phyloP scores from a whole-genome alignment of 768 basidiomycete genomes.

The Amanita phalloides region DNA sequence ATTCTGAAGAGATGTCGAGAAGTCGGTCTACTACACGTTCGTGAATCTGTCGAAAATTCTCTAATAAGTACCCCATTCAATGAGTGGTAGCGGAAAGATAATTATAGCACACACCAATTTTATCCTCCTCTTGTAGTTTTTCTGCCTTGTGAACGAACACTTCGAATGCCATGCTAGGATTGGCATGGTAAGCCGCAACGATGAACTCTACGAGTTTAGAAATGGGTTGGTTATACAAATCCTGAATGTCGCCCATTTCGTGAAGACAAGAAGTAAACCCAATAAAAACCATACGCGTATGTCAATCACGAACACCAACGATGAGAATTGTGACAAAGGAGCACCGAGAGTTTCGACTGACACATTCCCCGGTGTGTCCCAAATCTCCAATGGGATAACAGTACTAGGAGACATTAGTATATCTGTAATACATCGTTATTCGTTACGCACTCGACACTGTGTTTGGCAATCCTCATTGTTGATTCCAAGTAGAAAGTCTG shows the following conservation, averaged over 20 bases:
- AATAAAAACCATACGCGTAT: constrained; percentile 59
- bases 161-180: constrained; percentile 71
- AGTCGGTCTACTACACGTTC: constrained; percentile 79
- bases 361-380: constrained; percentile 88
- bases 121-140: constrained; percentile 83
- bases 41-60: constrained; percentile 87
- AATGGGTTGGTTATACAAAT: constrained; percentile 78
- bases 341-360: constrained; percentile 70
- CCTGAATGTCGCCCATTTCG: constrained; percentile 28
- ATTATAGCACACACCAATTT: constrained; percentile 48
- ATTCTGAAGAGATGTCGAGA: constrained; percentile 63
- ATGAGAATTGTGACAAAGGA: constrained; percentile 69
- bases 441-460: constrained; percentile 64
- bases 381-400: constrained; percentile 86
- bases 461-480: constrained; percentile 67
- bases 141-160: constrained; percentile 96
- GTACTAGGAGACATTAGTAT: constrained; percentile 39
- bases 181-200: constrained; percentile 62
- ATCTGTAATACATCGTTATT: neutral
- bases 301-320: constrained; percentile 90
- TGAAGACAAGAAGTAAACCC: neutral
- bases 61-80: constrained; percentile 24
- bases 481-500: constrained; percentile 88
- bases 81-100: neutral
- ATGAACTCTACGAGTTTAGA: constrained; percentile 76